Conservation (phyloP, 495 filamentous ascomycete species). For the Talaromyces liani region DNA sequence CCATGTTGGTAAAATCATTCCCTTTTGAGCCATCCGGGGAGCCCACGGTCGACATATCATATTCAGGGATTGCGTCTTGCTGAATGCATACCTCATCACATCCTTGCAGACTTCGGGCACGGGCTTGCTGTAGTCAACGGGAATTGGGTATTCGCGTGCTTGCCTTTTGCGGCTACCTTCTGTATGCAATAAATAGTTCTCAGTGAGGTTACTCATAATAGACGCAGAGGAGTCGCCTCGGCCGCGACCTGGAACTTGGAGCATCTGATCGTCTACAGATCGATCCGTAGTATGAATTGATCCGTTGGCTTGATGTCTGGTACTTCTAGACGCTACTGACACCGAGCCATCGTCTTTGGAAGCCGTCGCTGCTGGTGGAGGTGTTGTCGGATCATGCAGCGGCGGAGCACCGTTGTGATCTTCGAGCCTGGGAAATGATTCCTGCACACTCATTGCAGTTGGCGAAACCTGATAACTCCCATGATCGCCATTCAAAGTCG, state of each 20-base stretch:
- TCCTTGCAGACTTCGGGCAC: constrained; percentile 7
- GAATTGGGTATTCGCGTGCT: not conserved
- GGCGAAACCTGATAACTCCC: not conserved
- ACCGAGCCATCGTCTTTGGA: not conserved
- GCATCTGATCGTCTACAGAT: not conserved
- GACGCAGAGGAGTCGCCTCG: not conserved
- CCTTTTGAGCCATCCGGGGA: not conserved
- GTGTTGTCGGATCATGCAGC: no score
- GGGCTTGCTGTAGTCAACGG: constrained; percentile 4
- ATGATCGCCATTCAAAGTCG: not conserved
- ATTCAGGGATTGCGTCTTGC: not conserved
- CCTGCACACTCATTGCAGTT: not conserved
- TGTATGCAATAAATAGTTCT: not conserved
- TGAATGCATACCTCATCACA: constrained; percentile 2
- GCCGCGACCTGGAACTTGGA: not conserved
- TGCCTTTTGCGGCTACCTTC: not conserved
- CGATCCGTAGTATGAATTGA: not conserved
- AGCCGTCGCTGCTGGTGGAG: not conserved
- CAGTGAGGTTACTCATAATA: not conserved
- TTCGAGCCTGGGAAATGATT: not conserved
- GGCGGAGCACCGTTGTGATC: not conserved
- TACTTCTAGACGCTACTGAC: not conserved
- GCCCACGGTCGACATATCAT: constrained; percentile 10
- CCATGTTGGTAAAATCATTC: not conserved
- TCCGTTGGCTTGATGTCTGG: not conserved